Percentiles rank a stretch among this genome's conserved stretches.
These are phyloP conservation scores for Thelephora terrestris DNA, from an alignment of 1,284 basidiomycete species.

Conservation along the genomic window DNA sequence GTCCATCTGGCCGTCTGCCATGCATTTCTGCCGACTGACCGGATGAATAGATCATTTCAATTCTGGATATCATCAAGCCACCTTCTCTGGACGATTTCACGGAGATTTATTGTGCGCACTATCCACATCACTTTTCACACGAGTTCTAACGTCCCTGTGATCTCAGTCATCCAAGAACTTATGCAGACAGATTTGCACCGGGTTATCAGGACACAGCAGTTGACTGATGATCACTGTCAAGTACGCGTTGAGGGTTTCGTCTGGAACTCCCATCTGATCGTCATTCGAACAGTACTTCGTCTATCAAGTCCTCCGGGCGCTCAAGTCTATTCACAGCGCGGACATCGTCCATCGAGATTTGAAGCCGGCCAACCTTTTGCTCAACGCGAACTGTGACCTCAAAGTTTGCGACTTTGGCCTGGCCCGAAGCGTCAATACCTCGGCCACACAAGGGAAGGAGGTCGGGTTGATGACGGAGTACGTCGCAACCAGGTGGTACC, in stretches of 20 bases:
- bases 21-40: not conserved
- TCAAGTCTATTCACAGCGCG: conserved; percentile 78
- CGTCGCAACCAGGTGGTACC: conserved; percentile 79
- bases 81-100: conserved; percentile 68
- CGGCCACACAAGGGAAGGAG: conserved; percentile 54
- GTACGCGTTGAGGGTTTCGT: conserved; percentile 21
- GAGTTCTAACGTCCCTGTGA: conserved; percentile 1
- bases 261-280: conserved; percentile 1
- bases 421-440: conserved; percentile 58
- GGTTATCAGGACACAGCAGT: conserved; percentile 81
- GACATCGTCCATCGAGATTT: conserved; percentile 76
- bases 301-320: conserved; percentile 69
- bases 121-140: not conserved
- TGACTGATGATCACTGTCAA: conserved; percentile 87
- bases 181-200: conserved; percentile 90
- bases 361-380: conserved; percentile 72
- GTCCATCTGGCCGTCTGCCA: not conserved
- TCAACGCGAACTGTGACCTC: conserved; percentile 82
- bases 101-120: conserved; percentile 64
- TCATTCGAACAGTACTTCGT: conserved; percentile 47
- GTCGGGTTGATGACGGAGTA: conserved; percentile 77
- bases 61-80: conserved; percentile 81
- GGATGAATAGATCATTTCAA: conserved; percentile 61
- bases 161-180: conserved; percentile 73
- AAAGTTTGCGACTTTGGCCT: conserved; percentile 83